Evolutionary conservation across 140 eudicot species (phyloP).

Genomic region (Ambrosia hybrid): DNA sequence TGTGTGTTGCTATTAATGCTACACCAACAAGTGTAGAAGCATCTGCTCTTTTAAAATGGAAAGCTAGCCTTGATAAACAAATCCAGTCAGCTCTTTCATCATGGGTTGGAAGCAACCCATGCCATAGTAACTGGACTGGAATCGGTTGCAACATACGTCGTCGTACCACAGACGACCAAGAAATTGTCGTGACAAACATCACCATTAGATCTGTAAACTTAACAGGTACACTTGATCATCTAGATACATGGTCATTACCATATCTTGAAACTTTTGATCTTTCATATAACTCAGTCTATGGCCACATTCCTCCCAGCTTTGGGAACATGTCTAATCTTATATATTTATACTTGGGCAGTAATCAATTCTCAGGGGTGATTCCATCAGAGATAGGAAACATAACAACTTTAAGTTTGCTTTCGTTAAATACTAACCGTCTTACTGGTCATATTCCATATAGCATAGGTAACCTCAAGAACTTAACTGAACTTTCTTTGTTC

Average conservation of each 20-base stretch:
- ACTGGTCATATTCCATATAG: background rate
- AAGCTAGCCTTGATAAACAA: background rate
- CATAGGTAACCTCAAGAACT: background rate
- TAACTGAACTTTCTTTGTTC: background rate
- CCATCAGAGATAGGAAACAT: background rate
- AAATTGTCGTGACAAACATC: background rate
- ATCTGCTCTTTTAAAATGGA: background rate
- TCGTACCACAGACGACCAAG: too few relatives aligned
- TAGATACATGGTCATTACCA: background rate
- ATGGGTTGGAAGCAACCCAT: conserved; percentile 1
- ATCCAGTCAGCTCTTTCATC: background rate
- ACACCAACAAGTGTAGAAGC: background rate
- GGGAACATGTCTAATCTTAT: background rate
- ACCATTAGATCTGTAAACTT: background rate
- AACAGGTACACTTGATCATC: background rate
- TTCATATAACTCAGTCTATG: background rate
- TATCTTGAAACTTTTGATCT: background rate
- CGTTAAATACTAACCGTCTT: background rate
- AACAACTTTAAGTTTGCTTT: background rate
- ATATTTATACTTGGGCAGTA: background rate
- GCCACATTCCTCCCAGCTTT: background rate
- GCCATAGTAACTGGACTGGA: background rate
- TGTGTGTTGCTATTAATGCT: background rate
- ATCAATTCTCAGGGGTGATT: background rate
- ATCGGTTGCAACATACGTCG: background rate